phyloP scores from a whole-genome alignment of 2,329 filamentous ascomycete species.

The Curvularia hawaiiensis region DNA sequence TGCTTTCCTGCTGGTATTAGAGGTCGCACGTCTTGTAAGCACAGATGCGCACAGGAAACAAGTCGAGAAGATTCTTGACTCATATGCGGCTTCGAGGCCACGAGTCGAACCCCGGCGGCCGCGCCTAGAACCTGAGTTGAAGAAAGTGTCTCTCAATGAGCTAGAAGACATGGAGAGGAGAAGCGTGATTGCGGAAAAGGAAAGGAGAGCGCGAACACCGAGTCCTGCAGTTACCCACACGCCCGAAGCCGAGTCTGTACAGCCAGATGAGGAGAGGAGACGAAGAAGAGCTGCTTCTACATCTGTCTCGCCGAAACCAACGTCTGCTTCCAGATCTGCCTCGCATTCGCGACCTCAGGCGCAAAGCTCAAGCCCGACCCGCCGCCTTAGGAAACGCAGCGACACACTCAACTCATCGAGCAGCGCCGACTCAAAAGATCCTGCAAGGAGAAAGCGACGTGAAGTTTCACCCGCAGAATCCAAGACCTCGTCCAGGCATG shows the following conservation, averaged over 20 bases:
- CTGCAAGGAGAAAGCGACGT: constrained; percentile 10
- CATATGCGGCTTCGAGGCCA: constrained; percentile 21
- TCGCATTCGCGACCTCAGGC: constrained; percentile 4
- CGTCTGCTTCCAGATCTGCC: not conserved
- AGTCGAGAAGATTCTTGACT: constrained; percentile 29
- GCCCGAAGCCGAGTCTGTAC: constrained; percentile 3
- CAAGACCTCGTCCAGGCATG: constrained; percentile 17
- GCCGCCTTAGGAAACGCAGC: constrained; percentile 28
- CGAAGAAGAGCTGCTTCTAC: constrained; percentile 7
- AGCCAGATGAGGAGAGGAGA: constrained; percentile 10
- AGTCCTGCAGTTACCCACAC: constrained; percentile 13
- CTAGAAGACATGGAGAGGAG: constrained; percentile 12
- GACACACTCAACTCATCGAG: constrained; percentile 27
- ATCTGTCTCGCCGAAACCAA: not conserved
- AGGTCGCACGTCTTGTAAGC: constrained; percentile 27
- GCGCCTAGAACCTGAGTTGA: not conserved
- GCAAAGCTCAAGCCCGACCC: constrained; percentile 11
- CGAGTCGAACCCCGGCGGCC: not conserved
- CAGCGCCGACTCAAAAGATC: constrained; percentile 18
- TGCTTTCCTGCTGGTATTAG: constrained; percentile 29
- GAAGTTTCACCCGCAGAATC: constrained; percentile 18
- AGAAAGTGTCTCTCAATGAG: constrained; percentile 3
- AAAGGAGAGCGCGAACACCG: constrained; percentile 6
- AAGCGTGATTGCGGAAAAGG: constrained; percentile 2
- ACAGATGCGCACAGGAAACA: constrained; percentile 32